Evolutionary conservation across 1,284 basidiomycete genomes (phyloP), one percentile per base, ranked within the genome.

Genomic region (Ustilago nuda): DNA sequence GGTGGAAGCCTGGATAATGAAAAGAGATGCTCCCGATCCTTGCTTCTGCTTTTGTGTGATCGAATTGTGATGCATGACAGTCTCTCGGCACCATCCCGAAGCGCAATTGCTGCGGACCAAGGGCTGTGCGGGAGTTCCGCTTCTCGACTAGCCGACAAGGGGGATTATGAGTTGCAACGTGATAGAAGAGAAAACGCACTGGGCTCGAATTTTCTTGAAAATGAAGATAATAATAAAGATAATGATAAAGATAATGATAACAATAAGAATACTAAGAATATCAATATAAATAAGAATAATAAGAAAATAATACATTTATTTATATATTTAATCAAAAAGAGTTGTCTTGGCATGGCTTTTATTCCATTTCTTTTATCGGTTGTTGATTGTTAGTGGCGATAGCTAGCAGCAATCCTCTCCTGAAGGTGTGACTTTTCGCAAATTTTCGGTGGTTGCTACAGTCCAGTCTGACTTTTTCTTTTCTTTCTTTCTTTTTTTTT

Each of bases 401-500:
- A 19, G 5, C 43, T 11, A 19, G 8, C 19, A 5, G 43, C 43
- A 45, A 15, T 19, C 5, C 11, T 27, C 1, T 19, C 46, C 23
- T 23, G 5, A 48, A 48, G 36, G 23, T 52, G 12, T 27, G 30
- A n/a, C 39, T 39, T 30, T 55, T 48, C 19, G 9, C 36, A 53
- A 27, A 23, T 19, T 30, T 15, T 35, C 9, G 41, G 19, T 36
- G 45, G 56, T 48, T 57, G 27, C 45, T 59, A 48, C 57, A 52
- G 58, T 8, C 23, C 4, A 5, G 8, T 5, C 5, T 11, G 48
- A 3, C 56, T 27, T 57, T 52, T 17, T 35, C 19, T 54, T 59
- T 66, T 69, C 19, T 54, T 59, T 66, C 64, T 70, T 19, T 50
- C 27, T 39, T 19, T 32, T 27, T 48, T 3, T 37, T 37, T 19